Percentiles rank a stretch among this genome's conserved stretches.
phyloP scores from a whole-genome alignment of 768 basidiomycete genomes.

The Dioszegia crocea region DNA sequence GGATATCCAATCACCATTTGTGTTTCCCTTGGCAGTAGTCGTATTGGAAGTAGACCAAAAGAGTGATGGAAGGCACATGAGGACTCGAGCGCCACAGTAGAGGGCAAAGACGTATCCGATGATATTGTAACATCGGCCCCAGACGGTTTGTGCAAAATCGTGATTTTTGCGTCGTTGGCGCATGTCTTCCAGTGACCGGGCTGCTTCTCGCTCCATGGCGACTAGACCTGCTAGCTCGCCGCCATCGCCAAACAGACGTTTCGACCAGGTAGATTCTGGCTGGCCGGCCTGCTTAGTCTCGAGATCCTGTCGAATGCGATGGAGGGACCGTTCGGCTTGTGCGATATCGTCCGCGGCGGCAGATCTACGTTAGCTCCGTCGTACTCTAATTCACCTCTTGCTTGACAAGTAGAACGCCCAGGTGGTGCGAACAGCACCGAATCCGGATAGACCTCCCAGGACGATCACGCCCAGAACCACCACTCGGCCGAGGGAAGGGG shows the following conservation, averaged over 20 bases:
- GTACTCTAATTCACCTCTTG: background rate
- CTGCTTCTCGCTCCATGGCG: slow-evolving; percentile 41
- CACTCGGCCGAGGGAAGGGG: slow-evolving; percentile 43
- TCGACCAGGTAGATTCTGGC: background rate
- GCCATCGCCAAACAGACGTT: background rate
- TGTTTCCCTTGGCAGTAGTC: slow-evolving; percentile 13
- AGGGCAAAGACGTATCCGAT: slow-evolving; percentile 42
- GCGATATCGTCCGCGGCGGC: slow-evolving; percentile 29
- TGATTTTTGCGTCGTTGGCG: slow-evolving; percentile 39
- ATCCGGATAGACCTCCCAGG: slow-evolving; percentile 39
- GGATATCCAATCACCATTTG: slow-evolving; percentile 50
- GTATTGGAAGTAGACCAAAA: slow-evolving; percentile 33
- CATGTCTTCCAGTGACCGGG: slow-evolving; percentile 37
- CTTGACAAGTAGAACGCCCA: slow-evolving; percentile 40
- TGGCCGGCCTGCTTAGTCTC: slow-evolving; percentile 35
- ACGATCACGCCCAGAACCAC: slow-evolving; percentile 44
- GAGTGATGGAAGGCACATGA: slow-evolving; percentile 46
- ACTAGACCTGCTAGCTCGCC: slow-evolving; percentile 41
- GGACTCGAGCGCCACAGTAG: slow-evolving; percentile 45
- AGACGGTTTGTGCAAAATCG: slow-evolving; percentile 40
- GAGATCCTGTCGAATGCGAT: slow-evolving; percentile 43
- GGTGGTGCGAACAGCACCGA: slow-evolving; percentile 47
- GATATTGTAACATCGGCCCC: slow-evolving; percentile 41
- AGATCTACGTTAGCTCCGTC: background rate
- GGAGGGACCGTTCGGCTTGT: slow-evolving; percentile 43